Conservation (phyloP, 2,329 filamentous ascomycete species). For the Alternaria hordeiaustralica region DNA sequence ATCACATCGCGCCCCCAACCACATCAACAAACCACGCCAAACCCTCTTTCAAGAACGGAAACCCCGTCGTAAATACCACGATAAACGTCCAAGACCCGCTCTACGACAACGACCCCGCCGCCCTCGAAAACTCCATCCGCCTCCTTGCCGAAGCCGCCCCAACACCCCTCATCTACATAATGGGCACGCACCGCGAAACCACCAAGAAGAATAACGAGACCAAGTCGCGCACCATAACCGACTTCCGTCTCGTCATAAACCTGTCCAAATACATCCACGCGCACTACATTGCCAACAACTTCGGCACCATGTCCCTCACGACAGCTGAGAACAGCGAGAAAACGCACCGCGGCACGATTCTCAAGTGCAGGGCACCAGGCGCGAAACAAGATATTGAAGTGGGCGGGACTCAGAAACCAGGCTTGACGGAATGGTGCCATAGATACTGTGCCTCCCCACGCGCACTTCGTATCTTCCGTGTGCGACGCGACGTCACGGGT, state of each 20-base stretch:
- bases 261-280: conserved; percentile 37
- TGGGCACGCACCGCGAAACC: conserved; percentile 48
- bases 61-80: conserved; percentile 35
- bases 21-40: conserved; percentile 37
- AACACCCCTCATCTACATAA: conserved; percentile 46
- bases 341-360: conserved; percentile 68
- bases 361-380: conserved; percentile 59
- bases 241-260: conserved; percentile 49
- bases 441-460: conserved; percentile 67
- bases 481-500: conserved; percentile 59
- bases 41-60: conserved; percentile 31
- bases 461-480: conserved; percentile 60
- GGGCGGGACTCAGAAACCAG: conserved; percentile 49
- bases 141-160: conserved; percentile 37
- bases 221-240: conserved; percentile 42
- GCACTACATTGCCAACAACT: conserved; percentile 17
- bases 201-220: conserved; percentile 44
- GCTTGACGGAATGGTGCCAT: conserved; percentile 69
- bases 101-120: conserved; percentile 42
- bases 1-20: conserved; percentile 36
- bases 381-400: conserved; percentile 55
- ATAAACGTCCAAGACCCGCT: conserved; percentile 36
- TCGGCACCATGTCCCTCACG: conserved; percentile 34
- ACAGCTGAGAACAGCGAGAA: conserved; percentile 66
- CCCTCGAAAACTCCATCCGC: conserved; percentile 39